phyloP scores from a whole-genome alignment of 2,329 filamentous ascomycete species.

The Fusarium tanahbumbuense region DNA sequence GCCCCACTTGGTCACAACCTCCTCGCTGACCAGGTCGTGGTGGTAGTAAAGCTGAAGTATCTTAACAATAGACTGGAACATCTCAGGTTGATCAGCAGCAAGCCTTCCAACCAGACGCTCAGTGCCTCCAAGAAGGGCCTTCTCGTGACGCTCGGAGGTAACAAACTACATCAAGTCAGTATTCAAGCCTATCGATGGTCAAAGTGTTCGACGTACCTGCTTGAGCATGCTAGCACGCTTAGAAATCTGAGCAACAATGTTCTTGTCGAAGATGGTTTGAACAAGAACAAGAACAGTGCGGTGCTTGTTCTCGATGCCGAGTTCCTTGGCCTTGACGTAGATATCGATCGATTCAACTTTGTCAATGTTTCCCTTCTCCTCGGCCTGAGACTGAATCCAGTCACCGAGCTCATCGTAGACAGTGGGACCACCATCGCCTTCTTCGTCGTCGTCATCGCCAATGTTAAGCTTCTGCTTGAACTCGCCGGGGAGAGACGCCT shows the following conservation, averaged over 20 bases:
- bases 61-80: constrained; percentile 80
- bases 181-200: background rate
- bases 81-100: constrained; percentile 81
- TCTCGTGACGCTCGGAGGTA: constrained; percentile 92
- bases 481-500: constrained; percentile 91
- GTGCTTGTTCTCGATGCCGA: constrained; percentile 95
- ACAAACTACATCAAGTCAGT: constrained; percentile 69
- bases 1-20: constrained; percentile 90
- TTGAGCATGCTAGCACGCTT: constrained; percentile 88
- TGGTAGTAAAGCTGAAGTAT: constrained; percentile 93
- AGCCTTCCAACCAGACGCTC: constrained; percentile 85
- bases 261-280: constrained; percentile 92
- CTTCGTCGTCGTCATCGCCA: constrained; percentile 83
- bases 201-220: constrained; percentile 67
- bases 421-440: constrained; percentile 79
- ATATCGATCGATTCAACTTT: constrained; percentile 90
- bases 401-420: constrained; percentile 91
- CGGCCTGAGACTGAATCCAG: constrained; percentile 85
- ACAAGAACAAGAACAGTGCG: constrained; percentile 91
- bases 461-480: constrained; percentile 92
- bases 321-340: constrained; percentile 95
- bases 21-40: constrained; percentile 88
- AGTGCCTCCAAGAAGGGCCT: constrained; percentile 92
- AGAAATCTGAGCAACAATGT: constrained; percentile 87
- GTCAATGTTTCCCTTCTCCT: constrained; percentile 77